Evolutionary conservation across 78 protist genomes (phyloP), one percentile per base, ranked within the genome.

Genomic region (Dictyostelium firmibasis): DNA sequence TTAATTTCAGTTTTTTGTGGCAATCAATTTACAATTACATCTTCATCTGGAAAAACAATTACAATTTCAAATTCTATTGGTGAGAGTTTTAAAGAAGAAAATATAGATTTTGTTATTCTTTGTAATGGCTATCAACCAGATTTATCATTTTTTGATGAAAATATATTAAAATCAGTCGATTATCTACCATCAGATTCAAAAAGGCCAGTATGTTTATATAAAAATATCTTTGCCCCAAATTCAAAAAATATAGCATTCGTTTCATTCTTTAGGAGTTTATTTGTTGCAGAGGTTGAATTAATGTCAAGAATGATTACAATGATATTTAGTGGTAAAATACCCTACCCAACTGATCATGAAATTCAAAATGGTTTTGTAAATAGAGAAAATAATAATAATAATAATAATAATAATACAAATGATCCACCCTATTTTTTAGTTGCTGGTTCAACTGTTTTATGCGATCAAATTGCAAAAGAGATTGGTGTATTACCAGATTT

Each of bases 401-500:
- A 74, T 33, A 35, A 38, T 38, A 10, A 35, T 20, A 38, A 38
- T 36, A 27, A 67, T 27, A 72, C 29, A 6, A 72, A 72, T 16
- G 20, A 33, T 2, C 47, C 29, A 36, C 47, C 33, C 6, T 47
- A 76, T n/a, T 38, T 76, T 76, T 38, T 31, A 76, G 33, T 38
- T 0, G 57, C 57, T 23, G 57, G 44, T 2, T 38, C n/a, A 36
- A 31, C 44, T 1, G 29, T 20, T 29, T 38, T 36, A 7, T 76
- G 31, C 23, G 83, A 76, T 41, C 36, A 76, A 38, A 18, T 76
- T 33, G 83, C 83, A 38, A 33, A 38, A 8, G 35, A 36, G 0
- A 76, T 76, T 76, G 83, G 83, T 10, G n/a, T 18, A 20, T 38
- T 76, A 38, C 83, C 83, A 38, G 60, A 76, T 38, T 76, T 76